Percentiles rank a stretch among this genome's conserved stretches.
Evolutionary conservation across 345 rosid genomes (phyloP).

Genomic region (Corymbia maculata): DNA sequence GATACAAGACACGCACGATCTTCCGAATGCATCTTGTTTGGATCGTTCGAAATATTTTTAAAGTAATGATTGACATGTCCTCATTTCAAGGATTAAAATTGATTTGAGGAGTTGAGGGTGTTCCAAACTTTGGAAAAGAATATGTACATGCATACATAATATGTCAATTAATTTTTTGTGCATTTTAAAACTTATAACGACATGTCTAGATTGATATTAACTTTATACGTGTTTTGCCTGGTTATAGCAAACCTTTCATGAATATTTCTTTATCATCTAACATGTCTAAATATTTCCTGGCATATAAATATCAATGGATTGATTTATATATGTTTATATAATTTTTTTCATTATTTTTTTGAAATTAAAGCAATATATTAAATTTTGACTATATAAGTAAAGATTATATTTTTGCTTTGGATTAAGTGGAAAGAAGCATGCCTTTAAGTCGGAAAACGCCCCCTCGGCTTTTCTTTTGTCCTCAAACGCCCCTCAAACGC

Average conservation of each 20-base stretch:
- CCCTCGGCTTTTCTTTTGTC: background rate
- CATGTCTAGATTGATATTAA: no score
- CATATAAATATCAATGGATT: no score
- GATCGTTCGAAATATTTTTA: background rate
- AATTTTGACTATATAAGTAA: no score
- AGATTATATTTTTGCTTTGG: no score
- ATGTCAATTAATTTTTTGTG: no score
- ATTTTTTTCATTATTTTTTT: background rate
- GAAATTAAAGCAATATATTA: background rate
- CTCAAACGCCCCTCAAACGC: background rate
- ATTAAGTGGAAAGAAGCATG: background rate
- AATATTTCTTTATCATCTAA: background rate
- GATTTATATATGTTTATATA: no score
- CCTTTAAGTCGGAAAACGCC: background rate
- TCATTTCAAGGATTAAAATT: background rate
- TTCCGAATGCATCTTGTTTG: background rate
- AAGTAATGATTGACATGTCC: background rate
- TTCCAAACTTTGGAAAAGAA: background rate
- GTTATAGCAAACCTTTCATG: no score
- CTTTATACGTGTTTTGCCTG: background rate
- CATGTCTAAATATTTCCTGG: background rate
- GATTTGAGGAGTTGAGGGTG: background rate
- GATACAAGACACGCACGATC: background rate
- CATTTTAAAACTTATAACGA: fast-evolving
- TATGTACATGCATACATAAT: no score